These are phyloP conservation scores for Medicago ruthenica DNA, from an alignment of 306 rosid species.

Conservation along the genomic window DNA sequence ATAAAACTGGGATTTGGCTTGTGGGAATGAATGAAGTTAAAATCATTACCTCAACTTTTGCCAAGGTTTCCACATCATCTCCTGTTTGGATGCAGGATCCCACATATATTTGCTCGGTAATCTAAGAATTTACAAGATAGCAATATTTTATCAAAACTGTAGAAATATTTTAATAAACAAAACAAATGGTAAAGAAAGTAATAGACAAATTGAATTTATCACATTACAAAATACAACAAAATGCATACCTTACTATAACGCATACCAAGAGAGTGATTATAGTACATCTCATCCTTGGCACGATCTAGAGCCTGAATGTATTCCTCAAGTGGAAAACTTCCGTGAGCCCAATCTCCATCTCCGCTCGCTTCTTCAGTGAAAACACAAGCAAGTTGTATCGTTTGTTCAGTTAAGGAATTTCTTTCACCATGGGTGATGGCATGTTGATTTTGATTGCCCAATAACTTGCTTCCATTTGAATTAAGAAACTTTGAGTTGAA, in stretches of 20 bases:
- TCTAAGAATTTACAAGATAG: constrained; percentile 54
- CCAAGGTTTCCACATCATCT: constrained; percentile 75
- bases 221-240: constrained; percentile 30
- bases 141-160: constrained; percentile 20
- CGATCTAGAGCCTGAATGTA: constrained; percentile 82
- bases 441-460: constrained; percentile 60
- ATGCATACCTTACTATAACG: constrained; percentile 79
- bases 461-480: constrained; percentile 61
- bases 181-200: constrained; percentile 2
- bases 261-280: constrained; percentile 89
- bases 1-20: constrained; percentile 23
- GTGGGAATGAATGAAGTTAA: constrained; percentile 13
- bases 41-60: constrained; percentile 63
- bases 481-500: constrained; percentile 79
- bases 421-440: constrained; percentile 58
- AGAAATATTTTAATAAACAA: constrained; percentile 23
- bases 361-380: constrained; percentile 77
- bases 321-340: constrained; percentile 89
- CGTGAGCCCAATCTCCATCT: constrained; percentile 91
- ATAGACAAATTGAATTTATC: constrained; percentile 9
- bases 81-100: constrained; percentile 94
- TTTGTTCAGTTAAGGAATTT: constrained; percentile 48
- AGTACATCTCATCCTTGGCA: constrained; percentile 81
- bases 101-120: constrained; percentile 88
- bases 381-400: constrained; percentile 63